These are phyloP conservation scores for Ricinus communis DNA, from an alignment of 345 rosid species.

Conservation along the genomic window DNA sequence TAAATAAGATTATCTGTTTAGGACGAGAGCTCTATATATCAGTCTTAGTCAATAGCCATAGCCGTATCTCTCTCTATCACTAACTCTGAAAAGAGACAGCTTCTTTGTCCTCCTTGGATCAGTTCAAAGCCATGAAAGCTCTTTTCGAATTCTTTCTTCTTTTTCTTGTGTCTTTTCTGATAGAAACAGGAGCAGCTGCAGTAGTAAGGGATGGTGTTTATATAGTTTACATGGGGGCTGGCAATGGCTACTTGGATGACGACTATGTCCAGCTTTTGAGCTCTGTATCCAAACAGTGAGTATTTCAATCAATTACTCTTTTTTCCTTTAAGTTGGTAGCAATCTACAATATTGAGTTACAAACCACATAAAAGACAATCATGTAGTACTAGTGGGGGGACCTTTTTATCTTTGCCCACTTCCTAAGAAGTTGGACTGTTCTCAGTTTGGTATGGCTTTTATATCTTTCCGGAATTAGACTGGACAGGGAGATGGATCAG, in stretches of 20 bases:
- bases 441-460: too few relatives aligned
- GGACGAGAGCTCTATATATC: not conserved
- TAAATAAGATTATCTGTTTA: conserved; percentile 1
- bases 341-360: too few relatives aligned
- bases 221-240: conserved; percentile 72
- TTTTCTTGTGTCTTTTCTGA: conserved; percentile 20
- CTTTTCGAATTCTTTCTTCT: conserved; percentile 7
- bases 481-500: too few relatives aligned
- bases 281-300: conserved; percentile 46
- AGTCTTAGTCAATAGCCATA: not conserved
- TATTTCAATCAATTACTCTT: not conserved
- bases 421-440: too few relatives aligned
- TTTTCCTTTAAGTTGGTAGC: too few relatives aligned
- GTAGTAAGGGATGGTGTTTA: conserved; percentile 41
- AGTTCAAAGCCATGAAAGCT: conserved; percentile 39
- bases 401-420: too few relatives aligned
- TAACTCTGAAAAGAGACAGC: not conserved
- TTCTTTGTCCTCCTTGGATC: not conserved
- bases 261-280: conserved; percentile 47
- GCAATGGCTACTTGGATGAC: conserved; percentile 26
- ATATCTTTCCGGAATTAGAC: too few relatives aligned
- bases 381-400: too few relatives aligned
- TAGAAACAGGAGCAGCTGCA: conserved; percentile 22
- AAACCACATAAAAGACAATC: too few relatives aligned
- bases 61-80: not conserved